Conservation (phyloP, 2,329 filamentous ascomycete genomes). For the Drechslerella dactyloides region DNA sequence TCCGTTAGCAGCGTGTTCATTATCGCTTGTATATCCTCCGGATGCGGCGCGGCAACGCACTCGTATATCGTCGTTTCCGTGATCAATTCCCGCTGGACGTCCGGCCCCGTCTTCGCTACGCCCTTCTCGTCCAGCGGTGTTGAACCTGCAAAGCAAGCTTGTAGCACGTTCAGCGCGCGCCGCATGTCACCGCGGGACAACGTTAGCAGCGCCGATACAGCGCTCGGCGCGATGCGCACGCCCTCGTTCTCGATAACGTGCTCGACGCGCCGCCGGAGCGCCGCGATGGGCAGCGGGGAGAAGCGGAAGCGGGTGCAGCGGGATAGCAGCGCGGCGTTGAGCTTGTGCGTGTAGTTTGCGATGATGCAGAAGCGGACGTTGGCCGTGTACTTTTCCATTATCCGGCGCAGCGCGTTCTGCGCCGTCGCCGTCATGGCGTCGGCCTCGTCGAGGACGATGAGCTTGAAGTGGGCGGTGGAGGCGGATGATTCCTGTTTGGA, state of each 20-base stretch:
- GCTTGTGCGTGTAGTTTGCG: constrained; percentile 97
- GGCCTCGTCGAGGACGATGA: constrained; percentile 98
- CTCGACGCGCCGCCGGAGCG: constrained; percentile 85
- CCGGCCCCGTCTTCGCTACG: constrained; percentile 66
- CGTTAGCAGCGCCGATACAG: constrained; percentile 80
- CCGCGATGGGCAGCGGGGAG: constrained; percentile 84
- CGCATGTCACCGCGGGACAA: constrained; percentile 97
- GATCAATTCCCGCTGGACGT: constrained; percentile 80
- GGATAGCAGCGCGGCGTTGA: constrained; percentile 88
- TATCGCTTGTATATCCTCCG: constrained; percentile 84
- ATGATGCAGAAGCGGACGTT: constrained; percentile 99
- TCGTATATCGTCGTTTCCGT: constrained; percentile 93
- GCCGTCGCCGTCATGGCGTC: constrained; percentile 99
- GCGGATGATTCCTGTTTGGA: constrained; percentile 59
- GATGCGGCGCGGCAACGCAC: constrained; percentile 94
- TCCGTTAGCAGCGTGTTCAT: constrained; percentile 81
- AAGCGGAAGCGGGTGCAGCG: constrained; percentile 95
- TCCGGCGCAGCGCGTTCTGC: constrained; percentile 93
- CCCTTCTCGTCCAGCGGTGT: constrained; percentile 63
- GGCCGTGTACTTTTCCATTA: constrained; percentile 99
- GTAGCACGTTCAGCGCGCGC: constrained; percentile 88
- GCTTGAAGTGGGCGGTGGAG: constrained; percentile 71
- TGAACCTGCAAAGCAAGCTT: constrained; percentile 89
- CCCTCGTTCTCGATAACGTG: constrained; percentile 86
- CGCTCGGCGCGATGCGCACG: constrained; percentile 81